Conservation (phyloP, 2,329 filamentous ascomycete species). For the Verticillium dahliae region DNA sequence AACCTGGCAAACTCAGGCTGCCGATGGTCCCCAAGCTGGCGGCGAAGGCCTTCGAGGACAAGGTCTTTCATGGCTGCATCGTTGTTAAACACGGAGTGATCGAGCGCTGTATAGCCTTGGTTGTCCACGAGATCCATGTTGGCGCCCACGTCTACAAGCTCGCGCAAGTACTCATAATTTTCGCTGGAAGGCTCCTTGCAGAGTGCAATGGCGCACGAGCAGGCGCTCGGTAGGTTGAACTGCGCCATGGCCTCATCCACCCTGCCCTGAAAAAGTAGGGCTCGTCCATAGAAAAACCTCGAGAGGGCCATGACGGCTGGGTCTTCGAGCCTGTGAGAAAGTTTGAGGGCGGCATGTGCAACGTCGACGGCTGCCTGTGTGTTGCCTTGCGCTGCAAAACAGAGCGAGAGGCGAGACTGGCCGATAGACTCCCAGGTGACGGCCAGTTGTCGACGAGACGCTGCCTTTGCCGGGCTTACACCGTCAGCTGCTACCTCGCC, state of each 20-base stretch:
- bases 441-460: neutral
- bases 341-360: slow-evolving; percentile 10
- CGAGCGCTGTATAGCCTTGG: slow-evolving; percentile 27
- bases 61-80: slow-evolving; percentile 17
- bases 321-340: slow-evolving; percentile 13
- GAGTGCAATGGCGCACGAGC: slow-evolving; percentile 26
- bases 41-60: slow-evolving; percentile 18
- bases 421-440: slow-evolving; percentile 20
- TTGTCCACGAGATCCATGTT: slow-evolving; percentile 23
- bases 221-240: slow-evolving; percentile 18
- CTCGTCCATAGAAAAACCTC: slow-evolving; percentile 23
- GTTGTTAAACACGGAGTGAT: slow-evolving; percentile 26
- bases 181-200: slow-evolving; percentile 30
- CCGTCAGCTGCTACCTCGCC: neutral
- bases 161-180: slow-evolving; percentile 22
- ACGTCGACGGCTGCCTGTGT: slow-evolving; percentile 12
- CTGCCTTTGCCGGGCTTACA: slow-evolving; percentile 1
- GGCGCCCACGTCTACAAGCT: slow-evolving; percentile 23
- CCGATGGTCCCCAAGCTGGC: slow-evolving; percentile 4
- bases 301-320: slow-evolving; percentile 21
- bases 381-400: slow-evolving; percentile 11
- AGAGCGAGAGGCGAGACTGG: slow-evolving; percentile 24
- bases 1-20: neutral
- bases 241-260: slow-evolving; percentile 17
- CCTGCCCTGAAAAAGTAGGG: slow-evolving; percentile 16